Percentiles rank a stretch among this genome's conserved stretches.
Conservation (phyloP, 305 asterid genomes). For the Striga hermonthica region DNA sequence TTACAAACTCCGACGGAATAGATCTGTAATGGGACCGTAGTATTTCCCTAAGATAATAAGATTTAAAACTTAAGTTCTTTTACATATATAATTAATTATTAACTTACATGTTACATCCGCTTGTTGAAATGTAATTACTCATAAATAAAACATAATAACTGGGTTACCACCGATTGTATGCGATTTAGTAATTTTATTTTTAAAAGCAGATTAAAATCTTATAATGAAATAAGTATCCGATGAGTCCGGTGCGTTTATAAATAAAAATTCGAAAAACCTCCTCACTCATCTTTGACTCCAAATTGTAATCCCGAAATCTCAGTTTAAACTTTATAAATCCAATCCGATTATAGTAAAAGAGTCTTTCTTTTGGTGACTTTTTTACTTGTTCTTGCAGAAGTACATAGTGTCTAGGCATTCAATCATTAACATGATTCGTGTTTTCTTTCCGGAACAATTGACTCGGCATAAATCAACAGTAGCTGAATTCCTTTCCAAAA, state of each 20-base stretch:
- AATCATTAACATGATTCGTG: constrained; percentile 27
- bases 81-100: too few species aligned
- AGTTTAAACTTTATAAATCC: background rate
- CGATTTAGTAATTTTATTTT: too few species aligned
- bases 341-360: constrained; percentile 12
- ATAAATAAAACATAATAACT: too few species aligned
- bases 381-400: background rate
- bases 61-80: too few species aligned
- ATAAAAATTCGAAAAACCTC: constrained; percentile 27
- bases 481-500: constrained; percentile 85
- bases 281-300: constrained; percentile 8
- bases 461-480: constrained; percentile 98
- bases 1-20: too few species aligned
- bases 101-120: too few species aligned
- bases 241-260: constrained; percentile 16
- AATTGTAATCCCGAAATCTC: constrained; percentile 22
- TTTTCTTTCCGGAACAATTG: constrained; percentile 77
- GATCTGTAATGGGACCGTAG: too few species aligned
- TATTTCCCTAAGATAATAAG: too few species aligned
- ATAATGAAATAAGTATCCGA: too few species aligned
- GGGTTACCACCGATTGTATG: too few species aligned
- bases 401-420: constrained; percentile 22
- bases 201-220: too few species aligned
- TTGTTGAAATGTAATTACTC: too few species aligned
- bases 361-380: constrained; percentile 2